Evolutionary conservation across 2,329 filamentous ascomycete genomes (phyloP).

Genomic region (Aspergillus pseudotamarii): DNA sequence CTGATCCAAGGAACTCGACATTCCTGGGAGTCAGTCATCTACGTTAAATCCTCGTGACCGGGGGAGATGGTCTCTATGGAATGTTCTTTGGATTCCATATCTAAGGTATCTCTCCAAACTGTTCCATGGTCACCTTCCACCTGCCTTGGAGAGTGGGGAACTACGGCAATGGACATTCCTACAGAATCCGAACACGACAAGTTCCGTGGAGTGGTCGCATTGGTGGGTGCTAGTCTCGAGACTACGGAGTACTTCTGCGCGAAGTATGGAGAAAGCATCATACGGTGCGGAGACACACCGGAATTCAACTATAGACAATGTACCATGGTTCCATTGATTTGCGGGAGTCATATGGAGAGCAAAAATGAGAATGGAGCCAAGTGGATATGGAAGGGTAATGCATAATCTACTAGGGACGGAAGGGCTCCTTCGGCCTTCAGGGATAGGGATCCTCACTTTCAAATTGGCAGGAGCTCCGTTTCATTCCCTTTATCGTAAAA

Average conservation of each 20-base stretch:
- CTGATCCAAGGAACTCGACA: not conserved
- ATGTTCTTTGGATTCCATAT: not conserved
- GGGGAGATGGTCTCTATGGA: not conserved
- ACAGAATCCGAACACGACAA: not conserved
- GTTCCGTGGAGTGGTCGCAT: not conserved
- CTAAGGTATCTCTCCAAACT: not conserved
- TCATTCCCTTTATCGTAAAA: not conserved
- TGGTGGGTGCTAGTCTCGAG: not conserved
- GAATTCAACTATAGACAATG: conserved; percentile 1
- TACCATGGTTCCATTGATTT: conserved; percentile 12
- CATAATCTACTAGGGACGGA: not conserved
- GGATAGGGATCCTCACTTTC: not conserved
- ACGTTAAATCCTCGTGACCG: not conserved
- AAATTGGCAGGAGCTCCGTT: conserved; percentile 1
- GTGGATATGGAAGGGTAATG: conserved; percentile 4
- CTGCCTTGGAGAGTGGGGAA: not conserved
- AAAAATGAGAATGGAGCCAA: not conserved
- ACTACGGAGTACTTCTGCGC: not conserved
- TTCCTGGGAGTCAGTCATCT: not conserved
- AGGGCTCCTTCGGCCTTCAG: not conserved
- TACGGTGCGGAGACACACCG: conserved; percentile 13
- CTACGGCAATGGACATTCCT: not conserved
- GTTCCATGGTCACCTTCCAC: not conserved
- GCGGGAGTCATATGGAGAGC: not conserved
- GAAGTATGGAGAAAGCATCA: conserved; percentile 11